Percentiles rank a stretch among this genome's conserved stretches.
Conservation (phyloP, 2,329 filamentous ascomycete species). For the Plectosphaerella plurivora region DNA sequence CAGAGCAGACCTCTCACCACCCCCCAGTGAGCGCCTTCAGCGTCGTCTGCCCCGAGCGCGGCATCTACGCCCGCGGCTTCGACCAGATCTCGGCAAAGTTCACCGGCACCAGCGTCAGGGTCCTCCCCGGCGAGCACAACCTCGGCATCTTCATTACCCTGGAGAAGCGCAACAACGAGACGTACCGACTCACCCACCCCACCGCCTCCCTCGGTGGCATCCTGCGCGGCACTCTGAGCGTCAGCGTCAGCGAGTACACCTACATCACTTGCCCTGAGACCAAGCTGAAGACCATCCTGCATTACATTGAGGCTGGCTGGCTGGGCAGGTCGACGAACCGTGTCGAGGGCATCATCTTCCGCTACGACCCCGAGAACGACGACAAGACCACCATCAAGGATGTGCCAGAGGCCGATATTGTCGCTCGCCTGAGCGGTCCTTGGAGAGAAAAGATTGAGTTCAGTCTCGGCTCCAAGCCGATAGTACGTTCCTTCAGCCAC, state of each 20-base stretch:
- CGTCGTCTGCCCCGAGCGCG: conserved; percentile 87
- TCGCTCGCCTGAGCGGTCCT: conserved; percentile 76
- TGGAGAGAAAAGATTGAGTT: conserved; percentile 74
- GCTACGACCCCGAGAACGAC: conserved; percentile 83
- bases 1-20: conserved; percentile 97
- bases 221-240: conserved; percentile 78
- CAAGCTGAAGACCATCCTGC: conserved; percentile 83
- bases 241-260: conserved; percentile 86
- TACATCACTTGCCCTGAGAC: conserved; percentile 89
- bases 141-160: conserved; percentile 92
- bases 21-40: conserved; percentile 96
- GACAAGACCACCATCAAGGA: conserved; percentile 76
- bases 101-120: conserved; percentile 89
- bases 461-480: conserved; percentile 53
- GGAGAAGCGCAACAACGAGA: conserved; percentile 72
- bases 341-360: conserved; percentile 86
- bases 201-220: conserved; percentile 89
- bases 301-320: conserved; percentile 95
- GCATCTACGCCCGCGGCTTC: conserved; percentile 81
- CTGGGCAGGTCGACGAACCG: conserved; percentile 86
- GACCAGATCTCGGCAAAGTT: conserved; percentile 98
- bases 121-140: conserved; percentile 89
- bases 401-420: conserved; percentile 77
- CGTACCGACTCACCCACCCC: conserved; percentile 92
- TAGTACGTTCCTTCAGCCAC: conserved; percentile 45